Evolutionary conservation across 768 basidiomycete species (phyloP), one percentile per base, ranked within the genome.

Genomic region (Neoboletus magnificus): DNA sequence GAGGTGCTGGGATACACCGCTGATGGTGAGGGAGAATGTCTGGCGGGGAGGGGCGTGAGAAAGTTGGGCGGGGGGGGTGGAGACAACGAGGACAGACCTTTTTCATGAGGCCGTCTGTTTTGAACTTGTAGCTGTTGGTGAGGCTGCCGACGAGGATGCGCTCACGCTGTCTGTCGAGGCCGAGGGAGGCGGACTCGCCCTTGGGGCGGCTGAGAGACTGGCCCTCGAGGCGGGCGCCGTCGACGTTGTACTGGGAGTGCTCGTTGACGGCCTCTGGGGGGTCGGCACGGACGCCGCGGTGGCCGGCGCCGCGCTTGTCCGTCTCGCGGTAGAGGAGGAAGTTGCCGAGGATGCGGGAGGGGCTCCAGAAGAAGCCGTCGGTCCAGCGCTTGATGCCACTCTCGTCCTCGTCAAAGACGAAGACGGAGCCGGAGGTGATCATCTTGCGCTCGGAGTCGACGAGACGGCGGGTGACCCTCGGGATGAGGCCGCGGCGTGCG

Each of bases 351-450:
- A 97, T 97, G 55, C 95, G 79, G 61, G 87, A 89, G 0, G 95
- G 95, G 62, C 88, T 91, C 95, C 95, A 97, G 69, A 89, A 89
- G 69, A 91, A 87, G n/a, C 94, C 93, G 73, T 98, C 95, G 2
- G 95, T 98, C 91, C 94, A 97, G 42, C 95, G 82, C 76, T 95
- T 96, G 76, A 98, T 98, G 27, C 94, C 93, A 66, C 91, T 93
- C 74, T 96, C 93, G 65, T 93, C 89, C 76, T 97, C 95, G 71
- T 98, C 93, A 67, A 97, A 98, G 61, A 97, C 95, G 65, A 98
- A 98, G 12, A 98, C 93, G 8, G 89, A 90, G 54, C 95, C 95
- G 7, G 87, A 90, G 18, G 86, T 86, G 69, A 98, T 94, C 87
- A 96, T 91, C 66, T 85, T 87, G 54, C 93, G 83, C 71, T 98